Conservation (phyloP, 2,329 filamentous ascomycete genomes). For the Tolypocladium guangdongense region DNA sequence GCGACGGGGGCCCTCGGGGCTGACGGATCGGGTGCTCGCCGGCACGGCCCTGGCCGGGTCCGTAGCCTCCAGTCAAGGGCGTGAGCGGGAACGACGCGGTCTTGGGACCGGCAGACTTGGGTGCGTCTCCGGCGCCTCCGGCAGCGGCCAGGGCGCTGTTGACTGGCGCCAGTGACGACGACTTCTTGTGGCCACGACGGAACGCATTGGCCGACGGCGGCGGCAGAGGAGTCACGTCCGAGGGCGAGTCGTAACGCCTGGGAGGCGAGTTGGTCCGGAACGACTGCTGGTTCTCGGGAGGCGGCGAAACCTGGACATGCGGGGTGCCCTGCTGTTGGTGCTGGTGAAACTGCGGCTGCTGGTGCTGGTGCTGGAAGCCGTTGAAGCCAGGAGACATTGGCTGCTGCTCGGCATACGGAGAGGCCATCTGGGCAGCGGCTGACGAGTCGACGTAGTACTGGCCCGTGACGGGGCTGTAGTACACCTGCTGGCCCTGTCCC, state of each 20-base stretch:
- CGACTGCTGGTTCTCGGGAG: constrained; percentile 45
- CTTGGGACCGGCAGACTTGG: constrained; percentile 60
- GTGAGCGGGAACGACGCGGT: constrained; percentile 71
- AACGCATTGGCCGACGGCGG: constrained; percentile 86
- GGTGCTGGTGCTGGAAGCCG: constrained; percentile 21
- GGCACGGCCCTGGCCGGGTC: constrained; percentile 82
- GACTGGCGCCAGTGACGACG: constrained; percentile 58
- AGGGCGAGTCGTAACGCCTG: constrained; percentile 58
- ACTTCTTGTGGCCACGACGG: constrained; percentile 89
- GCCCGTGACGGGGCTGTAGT: constrained; percentile 78
- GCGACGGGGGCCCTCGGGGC: constrained; percentile 78
- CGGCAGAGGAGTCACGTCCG: constrained; percentile 60
- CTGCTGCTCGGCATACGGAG: constrained; percentile 33
- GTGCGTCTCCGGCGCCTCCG: constrained; percentile 28
- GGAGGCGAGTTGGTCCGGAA: constrained; percentile 56
- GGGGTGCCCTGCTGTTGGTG: constrained; percentile 47
- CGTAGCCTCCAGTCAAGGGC: constrained; percentile 75
- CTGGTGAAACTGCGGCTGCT: constrained; percentile 32
- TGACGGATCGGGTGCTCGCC: constrained; percentile 92
- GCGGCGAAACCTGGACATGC: constrained; percentile 73
- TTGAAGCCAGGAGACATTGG: constrained; percentile 24
- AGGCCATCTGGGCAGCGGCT: constrained; percentile 29
- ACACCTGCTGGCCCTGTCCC: constrained; percentile 61
- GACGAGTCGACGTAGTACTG: constrained; percentile 72
- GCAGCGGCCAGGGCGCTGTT: constrained; percentile 37